Evolutionary conservation across 1,284 basidiomycete species (phyloP), one percentile per base, ranked within the genome.

Genomic region (Inonotus hispidus): DNA sequence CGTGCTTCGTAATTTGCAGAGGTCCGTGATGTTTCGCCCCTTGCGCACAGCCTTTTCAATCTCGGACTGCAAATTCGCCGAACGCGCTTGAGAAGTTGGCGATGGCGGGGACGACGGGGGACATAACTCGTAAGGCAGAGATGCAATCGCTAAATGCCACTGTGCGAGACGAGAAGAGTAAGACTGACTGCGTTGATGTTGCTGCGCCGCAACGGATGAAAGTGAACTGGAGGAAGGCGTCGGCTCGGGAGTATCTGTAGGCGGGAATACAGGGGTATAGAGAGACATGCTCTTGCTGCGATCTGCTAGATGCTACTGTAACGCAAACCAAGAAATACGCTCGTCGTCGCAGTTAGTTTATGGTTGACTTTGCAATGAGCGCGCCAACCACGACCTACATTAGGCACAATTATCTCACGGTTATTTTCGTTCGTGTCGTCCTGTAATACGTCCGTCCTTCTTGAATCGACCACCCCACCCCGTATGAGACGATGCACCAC

Each of bases 231-330:
- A 53, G 23, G 65, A 56, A 6, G 50, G 16, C 14, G 58, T 55
- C 25, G 47, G 49, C 27, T 27, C 21, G 11, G 59, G 47, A 46
- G 47, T 27, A 23, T 57, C 47, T 25, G 59, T 59, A 16, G 54
- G 58, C 13, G 65, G 65, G 43, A 66, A 66, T 23, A 66, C 56
- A 7, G 65, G 65, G 16, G 64, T 65, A 43, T 66, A 66, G 37
- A 64, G 59, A n/a, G 65, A 56, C 61, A 63, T 63, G 29, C 25
- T 35, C 37, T 35, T 39, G n/a, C 38, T 39, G 19, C 3, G 10
- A 39, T 14, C n/a, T 13, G 7, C 29, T 37, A 10, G 53, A n/a
- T n/a, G n/a, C n/a, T 13, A 8, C 23, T 21, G 7, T 23, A 7
- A n/a, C 8, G 8, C 41, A 16, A 35, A 39, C 53, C 25, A 55